These are phyloP conservation scores for Monosporascus sp. DNA, from an alignment of 2,329 filamentous ascomycete species.

Conservation along the genomic window DNA sequence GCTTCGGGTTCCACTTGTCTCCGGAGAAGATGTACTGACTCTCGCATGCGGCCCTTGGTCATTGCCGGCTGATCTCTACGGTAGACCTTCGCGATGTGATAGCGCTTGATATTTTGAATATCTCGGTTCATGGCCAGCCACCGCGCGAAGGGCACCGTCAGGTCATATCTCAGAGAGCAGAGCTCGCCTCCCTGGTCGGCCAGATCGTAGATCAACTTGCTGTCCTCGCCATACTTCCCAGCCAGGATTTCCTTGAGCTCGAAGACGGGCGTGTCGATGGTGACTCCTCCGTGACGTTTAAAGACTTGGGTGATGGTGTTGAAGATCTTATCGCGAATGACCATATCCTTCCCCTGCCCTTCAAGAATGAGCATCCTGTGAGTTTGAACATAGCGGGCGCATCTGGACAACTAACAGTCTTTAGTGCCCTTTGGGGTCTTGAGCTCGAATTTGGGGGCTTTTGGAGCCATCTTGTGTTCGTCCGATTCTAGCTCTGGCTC, in stretches of 20 bases:
- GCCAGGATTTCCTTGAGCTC: conserved; percentile 70
- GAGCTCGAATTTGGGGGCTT: conserved; percentile 56
- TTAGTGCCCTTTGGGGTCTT: conserved; percentile 91
- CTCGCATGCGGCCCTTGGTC: conserved; percentile 70
- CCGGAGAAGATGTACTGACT: conserved; percentile 28
- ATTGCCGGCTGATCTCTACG: conserved; percentile 73
- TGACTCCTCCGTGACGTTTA: conserved; percentile 64
- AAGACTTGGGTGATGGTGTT: conserved; percentile 35
- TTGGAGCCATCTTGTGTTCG: conserved; percentile 30
- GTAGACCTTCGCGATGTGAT: conserved; percentile 77
- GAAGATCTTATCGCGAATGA: conserved; percentile 77
- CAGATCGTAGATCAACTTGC: conserved; percentile 70
- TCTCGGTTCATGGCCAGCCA: conserved; percentile 72
- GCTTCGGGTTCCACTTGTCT: not conserved
- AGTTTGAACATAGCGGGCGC: not conserved
- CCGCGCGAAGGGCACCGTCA: conserved; percentile 73
- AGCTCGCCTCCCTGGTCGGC: conserved; percentile 80
- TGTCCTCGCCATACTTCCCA: conserved; percentile 44
- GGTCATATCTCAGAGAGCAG: conserved; percentile 74
- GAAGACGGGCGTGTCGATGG: conserved; percentile 68
- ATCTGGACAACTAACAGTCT: conserved; percentile 54
- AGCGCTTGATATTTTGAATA: conserved; percentile 67
- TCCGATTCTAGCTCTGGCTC: not conserved
- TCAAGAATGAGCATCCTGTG: conserved; percentile 13
- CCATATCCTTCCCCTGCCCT: conserved; percentile 71